These are phyloP conservation scores for Lipomyces yamanashiensis DNA, from an alignment of 805 yeast genomes.

Conservation along the genomic window DNA sequence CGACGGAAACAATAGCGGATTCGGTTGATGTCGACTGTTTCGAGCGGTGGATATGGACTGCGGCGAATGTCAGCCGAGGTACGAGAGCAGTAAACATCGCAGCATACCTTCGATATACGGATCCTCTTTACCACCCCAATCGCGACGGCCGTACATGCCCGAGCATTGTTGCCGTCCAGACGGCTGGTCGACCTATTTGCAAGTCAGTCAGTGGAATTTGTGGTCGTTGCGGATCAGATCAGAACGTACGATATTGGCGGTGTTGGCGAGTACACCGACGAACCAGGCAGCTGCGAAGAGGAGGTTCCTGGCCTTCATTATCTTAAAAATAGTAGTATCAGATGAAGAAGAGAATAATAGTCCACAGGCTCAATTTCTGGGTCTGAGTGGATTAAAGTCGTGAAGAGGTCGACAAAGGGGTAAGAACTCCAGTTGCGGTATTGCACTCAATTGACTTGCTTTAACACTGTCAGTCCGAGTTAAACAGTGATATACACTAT, in stretches of 20 bases:
- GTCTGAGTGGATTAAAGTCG: too few relatives aligned
- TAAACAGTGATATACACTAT: too few relatives aligned
- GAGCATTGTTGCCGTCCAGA: constrained; percentile 72
- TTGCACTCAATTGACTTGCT: neutral
- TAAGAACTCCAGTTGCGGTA: too few relatives aligned
- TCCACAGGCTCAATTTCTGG: too few relatives aligned
- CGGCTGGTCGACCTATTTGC: constrained; percentile 49
- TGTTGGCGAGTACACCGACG: constrained; percentile 10
- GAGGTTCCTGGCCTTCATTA: neutral
- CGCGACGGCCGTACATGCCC: constrained; percentile 85
- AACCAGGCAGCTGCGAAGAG: neutral
- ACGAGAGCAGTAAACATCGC: constrained; percentile 29
- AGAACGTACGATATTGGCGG: constrained; percentile 10
- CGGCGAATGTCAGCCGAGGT: neutral
- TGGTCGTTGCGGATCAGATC: neutral
- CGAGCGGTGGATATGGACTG: constrained; percentile 5
- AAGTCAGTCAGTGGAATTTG: neutral
- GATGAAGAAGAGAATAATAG: too few relatives aligned
- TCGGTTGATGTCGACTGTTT: constrained; percentile 1
- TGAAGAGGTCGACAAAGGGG: too few relatives aligned
- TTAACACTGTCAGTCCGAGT: neutral
- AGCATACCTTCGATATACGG: constrained; percentile 62
- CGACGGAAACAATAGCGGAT: constrained; percentile 60
- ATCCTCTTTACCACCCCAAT: constrained; percentile 80
- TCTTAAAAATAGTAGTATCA: too few relatives aligned